A percentile compares a stretch with the other conserved stretches of the same genome.
phyloP scores from a whole-genome alignment of 169 alveolate genomes.

The Cystoisospora suis region DNA sequence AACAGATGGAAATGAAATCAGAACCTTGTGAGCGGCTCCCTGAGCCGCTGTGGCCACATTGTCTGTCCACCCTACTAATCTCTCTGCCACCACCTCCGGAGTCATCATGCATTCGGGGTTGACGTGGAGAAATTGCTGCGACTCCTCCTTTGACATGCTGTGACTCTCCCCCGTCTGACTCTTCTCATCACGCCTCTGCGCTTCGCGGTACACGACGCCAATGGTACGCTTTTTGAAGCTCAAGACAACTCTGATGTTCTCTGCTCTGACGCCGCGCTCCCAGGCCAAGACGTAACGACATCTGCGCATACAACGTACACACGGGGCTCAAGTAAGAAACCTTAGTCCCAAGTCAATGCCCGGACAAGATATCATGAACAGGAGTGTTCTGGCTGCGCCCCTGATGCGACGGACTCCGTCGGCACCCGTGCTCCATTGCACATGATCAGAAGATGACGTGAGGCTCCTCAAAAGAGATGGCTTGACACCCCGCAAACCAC shows the following conservation, averaged over 20 bases:
- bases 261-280: background rate
- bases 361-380: too few species aligned
- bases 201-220: background rate
- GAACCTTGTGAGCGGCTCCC: background rate
- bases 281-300: background rate
- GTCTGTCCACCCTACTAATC: background rate
- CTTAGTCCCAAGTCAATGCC: too few species aligned
- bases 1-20: background rate
- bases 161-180: background rate
- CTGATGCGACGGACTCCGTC: too few species aligned
- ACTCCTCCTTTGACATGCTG: constrained; percentile 8
- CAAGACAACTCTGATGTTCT: background rate
- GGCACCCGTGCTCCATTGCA: too few species aligned
- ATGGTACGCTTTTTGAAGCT: background rate
- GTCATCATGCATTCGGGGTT: constrained; percentile 3
- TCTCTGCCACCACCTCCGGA: background rate
- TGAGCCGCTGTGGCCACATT: background rate
- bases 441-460: too few species aligned
- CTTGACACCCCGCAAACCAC: too few species aligned
- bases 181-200: background rate
- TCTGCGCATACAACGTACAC: background rate
- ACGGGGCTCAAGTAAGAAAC: background rate
- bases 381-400: too few species aligned
- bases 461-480: too few species aligned
- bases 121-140: background rate